A percentile compares a stretch with the other conserved stretches of the same genome.
These are phyloP conservation scores for Amanita molliuscula DNA, from an alignment of 768 basidiomycete genomes.

Conservation along the genomic window DNA sequence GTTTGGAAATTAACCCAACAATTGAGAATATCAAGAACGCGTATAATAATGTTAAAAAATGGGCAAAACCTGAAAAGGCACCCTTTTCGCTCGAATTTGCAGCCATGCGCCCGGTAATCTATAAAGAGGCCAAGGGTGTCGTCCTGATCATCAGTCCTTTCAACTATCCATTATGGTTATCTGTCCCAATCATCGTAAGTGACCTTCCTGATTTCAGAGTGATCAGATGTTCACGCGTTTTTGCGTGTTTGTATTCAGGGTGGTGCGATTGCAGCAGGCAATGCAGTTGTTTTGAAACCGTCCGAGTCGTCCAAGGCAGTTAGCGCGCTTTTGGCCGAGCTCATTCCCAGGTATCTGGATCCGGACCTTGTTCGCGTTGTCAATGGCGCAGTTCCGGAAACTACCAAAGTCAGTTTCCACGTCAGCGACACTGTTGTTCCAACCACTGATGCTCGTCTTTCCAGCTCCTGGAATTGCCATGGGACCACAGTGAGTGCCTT, in stretches of 20 bases:
- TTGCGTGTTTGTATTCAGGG: slow-evolving; percentile 17
- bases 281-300: slow-evolving; percentile 62
- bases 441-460: not conserved
- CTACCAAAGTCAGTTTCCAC: slow-evolving; percentile 30
- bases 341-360: slow-evolving; percentile 72
- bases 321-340: slow-evolving; percentile 50
- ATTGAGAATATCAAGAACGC: slow-evolving; percentile 43
- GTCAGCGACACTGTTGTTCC: not conserved
- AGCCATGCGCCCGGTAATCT: slow-evolving; percentile 51
- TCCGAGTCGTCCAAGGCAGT: slow-evolving; percentile 56
- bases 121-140: slow-evolving; percentile 72
- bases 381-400: slow-evolving; percentile 58
- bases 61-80: slow-evolving; percentile 57
- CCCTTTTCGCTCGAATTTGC: slow-evolving; percentile 45
- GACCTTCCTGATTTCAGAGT: not conserved
- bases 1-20: slow-evolving; percentile 49
- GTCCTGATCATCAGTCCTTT: slow-evolving; percentile 63
- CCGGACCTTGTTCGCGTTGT: slow-evolving; percentile 52
- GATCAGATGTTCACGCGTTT: not conserved
- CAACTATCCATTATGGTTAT: slow-evolving; percentile 63
- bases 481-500: slow-evolving; percentile 38
- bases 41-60: slow-evolving; percentile 58
- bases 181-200: slow-evolving; percentile 48
- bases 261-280: slow-evolving; percentile 75
- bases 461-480: slow-evolving; percentile 64